Percentiles rank a stretch among this genome's conserved stretches.
These are phyloP conservation scores for Agaricus blazei DNA, from an alignment of 768 basidiomycete species.

Conservation along the genomic window DNA sequence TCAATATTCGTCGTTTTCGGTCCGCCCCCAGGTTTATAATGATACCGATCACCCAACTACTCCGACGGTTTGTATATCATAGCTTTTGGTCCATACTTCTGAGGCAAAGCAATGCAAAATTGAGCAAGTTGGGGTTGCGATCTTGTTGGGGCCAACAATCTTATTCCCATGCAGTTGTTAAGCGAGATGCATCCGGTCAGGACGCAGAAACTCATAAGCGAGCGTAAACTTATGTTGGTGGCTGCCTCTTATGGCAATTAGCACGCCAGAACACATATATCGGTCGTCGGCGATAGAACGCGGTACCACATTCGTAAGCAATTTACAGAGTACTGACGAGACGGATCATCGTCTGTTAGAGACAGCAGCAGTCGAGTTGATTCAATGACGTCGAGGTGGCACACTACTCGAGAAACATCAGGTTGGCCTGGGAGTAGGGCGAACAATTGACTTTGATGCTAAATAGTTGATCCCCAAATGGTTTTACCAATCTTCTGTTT, in stretches of 20 bases:
- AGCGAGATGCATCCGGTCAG: conserved; percentile 8
- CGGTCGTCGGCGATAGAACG: conserved; percentile 8
- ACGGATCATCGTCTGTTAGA: conserved; percentile 3
- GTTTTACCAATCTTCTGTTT: too few species aligned
- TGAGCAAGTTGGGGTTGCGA: background rate
- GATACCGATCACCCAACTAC: background rate
- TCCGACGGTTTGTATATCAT: background rate
- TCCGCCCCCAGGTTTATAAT: background rate
- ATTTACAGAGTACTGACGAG: background rate
- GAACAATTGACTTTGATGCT: too few species aligned
- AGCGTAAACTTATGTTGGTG: background rate
- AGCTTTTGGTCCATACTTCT: background rate
- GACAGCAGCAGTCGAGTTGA: background rate
- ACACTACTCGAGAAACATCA: background rate
- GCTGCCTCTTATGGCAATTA: conserved; percentile 1
- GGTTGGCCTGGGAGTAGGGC: background rate
- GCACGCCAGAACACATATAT: background rate
- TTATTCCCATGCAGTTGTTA: conserved; percentile 4
- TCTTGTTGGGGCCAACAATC: background rate
- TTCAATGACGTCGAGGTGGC: conserved; percentile 3
- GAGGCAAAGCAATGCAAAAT: background rate
- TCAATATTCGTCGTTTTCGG: too few species aligned
- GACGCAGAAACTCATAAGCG: conserved; percentile 7
- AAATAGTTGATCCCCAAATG: too few species aligned
- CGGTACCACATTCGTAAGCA: background rate